Evolutionary conservation across 192 early-diverging fungal genomes (phyloP), one percentile per base, ranked within the genome.

Genomic region (Thamnidium elegans): DNA sequence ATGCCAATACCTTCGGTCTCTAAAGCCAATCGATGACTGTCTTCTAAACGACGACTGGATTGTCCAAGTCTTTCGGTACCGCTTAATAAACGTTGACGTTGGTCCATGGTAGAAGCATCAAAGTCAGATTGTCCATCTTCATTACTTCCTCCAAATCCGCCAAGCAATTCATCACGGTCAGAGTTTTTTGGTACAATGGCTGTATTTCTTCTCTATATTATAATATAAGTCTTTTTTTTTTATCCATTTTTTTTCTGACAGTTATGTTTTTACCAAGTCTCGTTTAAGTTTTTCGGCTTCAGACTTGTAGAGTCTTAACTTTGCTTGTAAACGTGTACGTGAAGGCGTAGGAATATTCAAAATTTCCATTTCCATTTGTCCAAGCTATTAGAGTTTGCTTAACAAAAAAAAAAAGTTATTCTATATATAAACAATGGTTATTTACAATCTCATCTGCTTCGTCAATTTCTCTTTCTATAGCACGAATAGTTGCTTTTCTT

Each of bases 331-430:
- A 44, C 86, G 86, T 55, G 79, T 80, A 47, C 87, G 85, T 10
- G 77, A 68, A 13, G 87, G 71, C 1, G 82, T 75, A 11, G 87
- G 81, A 13, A 94, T 78, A 21, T 92, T 89, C 17, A 89, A 68
- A 7, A 95, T 79, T 69, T 98, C 96, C 76, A 95, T 90, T 68
- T 96, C 96, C 89, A 98, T 92, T 81, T 95, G 93, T 53, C 84
- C 86, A 48, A 93, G 62, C 91, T 92, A 74, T 65, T n/a, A 10
- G 47, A 7, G 19, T n/a, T 5, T 1, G 15, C 19, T 17, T 50
- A 15, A 23, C 10, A 2, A 5, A 61, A 17, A n/a, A 30, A 39
- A n/a, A 14, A 48, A 11, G 9, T 15, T 34, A 34, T 14, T 47
- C 15, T 23, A 21, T 51, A 7, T 9, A 51, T 17, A 6, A 26